These are phyloP conservation scores for Cetraspora pellucida DNA, from an alignment of 192 early-diverging fungal species.

Conservation along the genomic window DNA sequence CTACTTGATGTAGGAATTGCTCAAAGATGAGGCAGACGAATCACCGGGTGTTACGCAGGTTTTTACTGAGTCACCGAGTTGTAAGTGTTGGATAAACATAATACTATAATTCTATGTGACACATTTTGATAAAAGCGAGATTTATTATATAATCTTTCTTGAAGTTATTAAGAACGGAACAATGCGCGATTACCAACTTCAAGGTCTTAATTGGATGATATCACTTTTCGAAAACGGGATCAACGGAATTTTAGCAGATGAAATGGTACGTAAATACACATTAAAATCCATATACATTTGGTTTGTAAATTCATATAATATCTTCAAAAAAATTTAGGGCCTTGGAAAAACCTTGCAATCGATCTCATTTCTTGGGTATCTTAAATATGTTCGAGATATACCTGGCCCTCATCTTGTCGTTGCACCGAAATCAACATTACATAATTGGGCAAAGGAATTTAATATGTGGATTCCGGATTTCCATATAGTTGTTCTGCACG, in stretches of 20 bases:
- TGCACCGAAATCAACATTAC: constrained; percentile 94
- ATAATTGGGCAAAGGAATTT: constrained; percentile 96
- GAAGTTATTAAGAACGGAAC: constrained; percentile 87
- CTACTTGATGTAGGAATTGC: constrained; percentile 66
- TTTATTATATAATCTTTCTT: neutral
- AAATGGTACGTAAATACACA: constrained; percentile 70
- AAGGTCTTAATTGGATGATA: constrained; percentile 98
- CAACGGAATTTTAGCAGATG: constrained; percentile 98
- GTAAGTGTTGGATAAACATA: constrained; percentile 44
- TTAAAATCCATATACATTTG: neutral
- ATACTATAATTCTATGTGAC: neutral
- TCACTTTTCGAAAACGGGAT: constrained; percentile 96
- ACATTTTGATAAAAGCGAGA: neutral
- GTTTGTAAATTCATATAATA: neutral
- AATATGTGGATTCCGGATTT: constrained; percentile 89
- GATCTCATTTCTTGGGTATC: constrained; percentile 94
- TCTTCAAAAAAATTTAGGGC: constrained; percentile 53
- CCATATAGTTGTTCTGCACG: constrained; percentile 88
- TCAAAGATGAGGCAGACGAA: constrained; percentile 76
- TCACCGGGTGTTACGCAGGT: constrained; percentile 56
- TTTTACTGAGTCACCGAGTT: constrained; percentile 89
- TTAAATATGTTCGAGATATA: constrained; percentile 79
- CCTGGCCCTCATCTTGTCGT: constrained; percentile 92
- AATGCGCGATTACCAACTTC: constrained; percentile 95
- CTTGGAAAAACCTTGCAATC: constrained; percentile 96